Evolutionary conservation across 306 rosid species (phyloP), one percentile per base, ranked within the genome.

Genomic region (Luffa acutangula): DNA sequence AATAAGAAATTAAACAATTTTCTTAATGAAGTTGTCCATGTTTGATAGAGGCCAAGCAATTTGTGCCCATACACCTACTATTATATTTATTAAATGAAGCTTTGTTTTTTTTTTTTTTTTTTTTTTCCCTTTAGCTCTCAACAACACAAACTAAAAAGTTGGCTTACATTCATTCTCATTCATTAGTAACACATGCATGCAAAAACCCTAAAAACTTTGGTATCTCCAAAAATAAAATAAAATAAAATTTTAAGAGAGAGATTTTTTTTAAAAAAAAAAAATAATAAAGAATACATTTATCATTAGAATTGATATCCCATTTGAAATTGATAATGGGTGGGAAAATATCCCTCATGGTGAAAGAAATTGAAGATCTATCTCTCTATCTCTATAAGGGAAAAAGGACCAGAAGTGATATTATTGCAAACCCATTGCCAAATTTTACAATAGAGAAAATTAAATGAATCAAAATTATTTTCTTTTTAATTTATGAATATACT

Each of bases 131-230:
- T 70, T n/a, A 14, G 43, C 45, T 73, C n/a, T 49, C 77, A 73
- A 73, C 77, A 31, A 73, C 77, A 73, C 77, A 73, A 73, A 49
- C 77, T 73, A 73, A 73, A 48, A 73, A 31, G 59, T 73, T 73
- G 59, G 60, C 60, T 53, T 73, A 48, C 77, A 73, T 73, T 73
- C 59, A 73, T 73, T 73, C 59, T 49, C 77, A 73, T 73, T 73
- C 77, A 73, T 73, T 73, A 49, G 77, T 73, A 25, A 73, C 77
- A 48, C 77, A 73, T 73, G 60, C 59, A 49, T 73, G 60, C 14
- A 73, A 73, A 25, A 25, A 14, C 42, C 77, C 43, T 13, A 70
- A 6, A 62, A 67, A 43, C 54, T 43, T 70, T 70, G 36, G 37
- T 42, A 42, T 43, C 31, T 69, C 71, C n/a, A 64, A 62, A 33